Evolutionary conservation across 2,329 filamentous ascomycete species (phyloP), one percentile per base, ranked within the genome.

Genomic region (Trichophaea hybrida): DNA sequence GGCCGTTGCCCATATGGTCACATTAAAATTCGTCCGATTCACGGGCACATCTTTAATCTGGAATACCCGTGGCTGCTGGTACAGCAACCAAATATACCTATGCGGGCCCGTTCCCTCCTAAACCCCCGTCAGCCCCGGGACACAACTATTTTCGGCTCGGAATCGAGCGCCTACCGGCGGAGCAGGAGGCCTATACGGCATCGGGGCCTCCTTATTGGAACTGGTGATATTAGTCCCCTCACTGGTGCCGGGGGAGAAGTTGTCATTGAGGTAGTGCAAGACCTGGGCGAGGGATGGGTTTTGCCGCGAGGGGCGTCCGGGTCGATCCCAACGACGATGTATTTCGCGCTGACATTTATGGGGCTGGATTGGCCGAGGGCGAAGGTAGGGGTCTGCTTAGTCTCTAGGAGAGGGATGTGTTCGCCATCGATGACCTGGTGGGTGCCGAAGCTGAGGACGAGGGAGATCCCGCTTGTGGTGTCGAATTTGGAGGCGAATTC

Each of bases 251-350:
- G 48, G 48, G 13, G 48, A 51, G 31, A 51, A 51, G 13, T 51
- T 24, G 1, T 13, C 31, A n/a, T 32, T 32, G 15, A 51, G 15
- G n/a, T 24, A 51, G 5, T 51, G 48, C n/a, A 51, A 12, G 12
- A 51, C 55, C 59, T 48, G 52, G 35, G 37, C 17, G 37, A 12
- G 12, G 61, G 10, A 38, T 43, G 8, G 59, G 54, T 46, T 46
- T 6, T 13, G 5, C n/a, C 40, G 40, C 15, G 48, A 17, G 7
- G 60, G 6, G 55, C 58, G 43, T 63, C 61, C 8, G 61, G 61
- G 43, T 63, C 61, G 13, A 63, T 49, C 43, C 58, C 55, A 37
- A 61, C 37, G 17, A 63, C 49, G 46, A 61, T 59, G 38, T 63
- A 63, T 15, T 61, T 63, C 8, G 59, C 55, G 34, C 37, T 57